phyloP scores from a whole-genome alignment of 306 rosid species.

The Luffa aegyptiaca region DNA sequence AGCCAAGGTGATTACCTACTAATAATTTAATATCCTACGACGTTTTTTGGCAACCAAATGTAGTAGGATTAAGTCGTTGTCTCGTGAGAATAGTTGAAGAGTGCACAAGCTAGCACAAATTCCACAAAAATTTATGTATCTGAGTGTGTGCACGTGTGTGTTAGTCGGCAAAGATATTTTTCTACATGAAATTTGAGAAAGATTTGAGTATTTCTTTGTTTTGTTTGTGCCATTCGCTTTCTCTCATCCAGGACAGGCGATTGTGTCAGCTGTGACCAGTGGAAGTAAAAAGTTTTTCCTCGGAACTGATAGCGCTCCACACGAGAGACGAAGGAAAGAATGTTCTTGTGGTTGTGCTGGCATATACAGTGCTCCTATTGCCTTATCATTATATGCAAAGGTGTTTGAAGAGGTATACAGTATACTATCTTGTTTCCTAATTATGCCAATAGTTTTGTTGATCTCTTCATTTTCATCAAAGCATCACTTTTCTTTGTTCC shows the following conservation, averaged over 20 bases:
- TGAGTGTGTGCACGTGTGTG: too few relatives aligned
- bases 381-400: constrained; percentile 74
- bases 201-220: background rate
- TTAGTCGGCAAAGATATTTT: background rate
- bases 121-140: too few relatives aligned
- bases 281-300: constrained; percentile 80
- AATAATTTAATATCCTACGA: background rate
- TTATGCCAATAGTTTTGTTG: background rate
- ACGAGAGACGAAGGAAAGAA: constrained; percentile 71
- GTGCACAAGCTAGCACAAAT: background rate
- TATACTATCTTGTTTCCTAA: constrained; percentile 8
- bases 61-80: background rate
- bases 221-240: background rate
- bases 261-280: constrained; percentile 72
- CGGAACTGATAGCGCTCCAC: constrained; percentile 96
- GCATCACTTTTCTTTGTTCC: background rate
- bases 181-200: background rate
- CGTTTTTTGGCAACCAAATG: background rate
- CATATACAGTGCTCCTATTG: constrained; percentile 71
- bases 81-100: background rate
- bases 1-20: background rate
- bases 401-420: constrained; percentile 92
- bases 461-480: constrained; percentile 1
- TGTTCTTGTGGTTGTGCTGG: constrained; percentile 85
- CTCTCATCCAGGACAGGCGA: constrained; percentile 48